Conservation (phyloP, 306 rosid species). For the Citrullus amarus region DNA sequence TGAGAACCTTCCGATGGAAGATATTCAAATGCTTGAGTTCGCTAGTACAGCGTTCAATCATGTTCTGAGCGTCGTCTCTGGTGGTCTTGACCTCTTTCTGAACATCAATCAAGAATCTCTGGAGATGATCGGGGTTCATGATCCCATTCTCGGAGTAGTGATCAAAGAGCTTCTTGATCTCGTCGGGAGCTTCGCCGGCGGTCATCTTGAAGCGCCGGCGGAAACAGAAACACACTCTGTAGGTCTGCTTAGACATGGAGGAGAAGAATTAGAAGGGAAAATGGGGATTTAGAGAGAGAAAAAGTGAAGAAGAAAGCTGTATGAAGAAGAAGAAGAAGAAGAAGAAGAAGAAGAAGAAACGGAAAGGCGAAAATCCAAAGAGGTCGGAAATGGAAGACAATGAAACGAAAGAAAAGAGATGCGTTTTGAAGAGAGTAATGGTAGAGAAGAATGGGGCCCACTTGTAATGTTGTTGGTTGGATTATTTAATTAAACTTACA, state of each 20-base stretch:
- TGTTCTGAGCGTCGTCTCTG: slow-evolving; percentile 43
- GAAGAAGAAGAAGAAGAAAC: background rate
- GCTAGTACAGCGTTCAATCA: slow-evolving; percentile 31
- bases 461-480: too few relatives aligned
- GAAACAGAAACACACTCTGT: slow-evolving; percentile 88
- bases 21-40: slow-evolving; percentile 42
- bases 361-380: background rate
- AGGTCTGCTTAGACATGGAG: slow-evolving; percentile 75
- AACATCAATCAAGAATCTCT: slow-evolving; percentile 41
- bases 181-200: slow-evolving; percentile 56
- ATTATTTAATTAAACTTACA: too few relatives aligned
- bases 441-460: background rate
- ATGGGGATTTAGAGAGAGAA: background rate
- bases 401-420: background rate
- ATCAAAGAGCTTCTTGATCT: slow-evolving; percentile 45
- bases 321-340: background rate
- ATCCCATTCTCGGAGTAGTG: slow-evolving; percentile 63
- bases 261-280: background rate
- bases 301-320: background rate
- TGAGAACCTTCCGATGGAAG: slow-evolving; percentile 57
- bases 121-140: slow-evolving; percentile 51
- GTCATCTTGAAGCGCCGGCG: slow-evolving; percentile 61
- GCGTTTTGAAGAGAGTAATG: background rate
- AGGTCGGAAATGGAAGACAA: background rate
- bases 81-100: slow-evolving; percentile 53